These are phyloP conservation scores for Candida gorgasii DNA, from an alignment of 805 yeast genomes.

Conservation along the genomic window DNA sequence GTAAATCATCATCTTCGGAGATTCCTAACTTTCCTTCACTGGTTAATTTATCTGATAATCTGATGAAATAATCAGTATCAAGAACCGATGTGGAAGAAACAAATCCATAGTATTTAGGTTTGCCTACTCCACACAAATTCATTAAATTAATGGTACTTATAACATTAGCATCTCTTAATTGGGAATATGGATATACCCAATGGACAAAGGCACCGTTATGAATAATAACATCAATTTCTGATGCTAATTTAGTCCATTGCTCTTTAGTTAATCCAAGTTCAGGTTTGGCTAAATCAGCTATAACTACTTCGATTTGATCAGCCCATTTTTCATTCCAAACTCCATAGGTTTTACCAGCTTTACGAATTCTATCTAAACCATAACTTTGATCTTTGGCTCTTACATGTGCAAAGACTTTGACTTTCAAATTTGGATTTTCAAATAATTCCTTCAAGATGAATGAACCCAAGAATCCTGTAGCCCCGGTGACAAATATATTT, in stretches of 20 bases:
- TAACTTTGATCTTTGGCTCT: constrained; percentile 71
- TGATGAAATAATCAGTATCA: constrained; percentile 79
- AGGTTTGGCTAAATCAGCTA: constrained; percentile 77
- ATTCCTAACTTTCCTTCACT: constrained; percentile 71
- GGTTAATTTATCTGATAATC: constrained; percentile 69
- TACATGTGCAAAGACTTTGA: constrained; percentile 83
- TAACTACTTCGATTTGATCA: constrained; percentile 61
- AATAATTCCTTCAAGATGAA: constrained; percentile 80
- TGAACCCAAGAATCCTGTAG: constrained; percentile 94
- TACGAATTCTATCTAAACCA: constrained; percentile 75
- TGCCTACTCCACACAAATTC: constrained; percentile 74
- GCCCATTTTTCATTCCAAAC: constrained; percentile 68
- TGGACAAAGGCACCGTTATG: constrained; percentile 99
- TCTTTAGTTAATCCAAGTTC: constrained; percentile 65
- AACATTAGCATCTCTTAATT: constrained; percentile 91
- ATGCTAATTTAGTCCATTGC: constrained; percentile 59
- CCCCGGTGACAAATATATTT: constrained; percentile 88
- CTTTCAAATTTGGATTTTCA: constrained; percentile 46
- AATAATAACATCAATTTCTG: constrained; percentile 73
- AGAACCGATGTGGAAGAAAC: constrained; percentile 95
- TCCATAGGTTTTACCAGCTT: constrained; percentile 81
- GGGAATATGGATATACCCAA: constrained; percentile 95
- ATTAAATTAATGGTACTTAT: constrained; percentile 82
- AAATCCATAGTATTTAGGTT: constrained; percentile 82
- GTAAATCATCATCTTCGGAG: constrained; percentile 77